Percentiles rank a stretch among this genome's conserved stretches.
phyloP scores from a whole-genome alignment of 2,329 filamentous ascomycete species.

The Cadophora malorum region DNA sequence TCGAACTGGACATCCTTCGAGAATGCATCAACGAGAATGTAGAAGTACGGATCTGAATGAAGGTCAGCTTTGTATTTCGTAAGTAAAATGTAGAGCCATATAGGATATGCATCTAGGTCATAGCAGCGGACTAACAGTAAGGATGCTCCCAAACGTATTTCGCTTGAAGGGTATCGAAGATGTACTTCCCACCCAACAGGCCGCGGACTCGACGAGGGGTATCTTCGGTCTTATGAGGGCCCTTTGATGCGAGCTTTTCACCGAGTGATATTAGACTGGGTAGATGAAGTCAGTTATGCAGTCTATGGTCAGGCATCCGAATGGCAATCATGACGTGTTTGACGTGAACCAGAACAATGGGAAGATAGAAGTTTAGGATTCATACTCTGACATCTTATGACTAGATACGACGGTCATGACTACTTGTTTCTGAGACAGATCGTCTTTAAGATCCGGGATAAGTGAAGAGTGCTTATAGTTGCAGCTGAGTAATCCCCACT shows the following conservation, averaged over 20 bases:
- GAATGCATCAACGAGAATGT: constrained; percentile 44
- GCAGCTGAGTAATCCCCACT: neutral
- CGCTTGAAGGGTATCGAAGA: constrained; percentile 48
- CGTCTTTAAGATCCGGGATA: neutral
- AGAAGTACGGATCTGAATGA: constrained; percentile 51
- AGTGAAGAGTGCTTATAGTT: neutral
- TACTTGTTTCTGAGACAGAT: neutral
- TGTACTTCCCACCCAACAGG: constrained; percentile 36
- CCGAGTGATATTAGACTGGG: constrained; percentile 11
- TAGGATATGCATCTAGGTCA: too few relatives aligned
- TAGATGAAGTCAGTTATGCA: neutral
- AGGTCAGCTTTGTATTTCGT: neutral
- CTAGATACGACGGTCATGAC: neutral
- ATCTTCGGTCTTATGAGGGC: constrained; percentile 39
- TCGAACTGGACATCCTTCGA: constrained; percentile 17
- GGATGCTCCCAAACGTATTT: constrained; percentile 55
- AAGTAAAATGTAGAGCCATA: neutral
- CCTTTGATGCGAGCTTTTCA: constrained; percentile 28
- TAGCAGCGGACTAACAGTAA: constrained; percentile 43
- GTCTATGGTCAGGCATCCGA: neutral
- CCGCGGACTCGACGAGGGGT: constrained; percentile 42
- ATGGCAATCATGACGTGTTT: neutral
- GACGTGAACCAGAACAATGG: neutral
- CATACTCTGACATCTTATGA: constrained; percentile 19
- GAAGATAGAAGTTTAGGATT: neutral